A percentile compares a stretch with the other conserved stretches of the same genome.
Conservation (phyloP, 2,329 filamentous ascomycete genomes). For the Emydomyces testavorans region DNA sequence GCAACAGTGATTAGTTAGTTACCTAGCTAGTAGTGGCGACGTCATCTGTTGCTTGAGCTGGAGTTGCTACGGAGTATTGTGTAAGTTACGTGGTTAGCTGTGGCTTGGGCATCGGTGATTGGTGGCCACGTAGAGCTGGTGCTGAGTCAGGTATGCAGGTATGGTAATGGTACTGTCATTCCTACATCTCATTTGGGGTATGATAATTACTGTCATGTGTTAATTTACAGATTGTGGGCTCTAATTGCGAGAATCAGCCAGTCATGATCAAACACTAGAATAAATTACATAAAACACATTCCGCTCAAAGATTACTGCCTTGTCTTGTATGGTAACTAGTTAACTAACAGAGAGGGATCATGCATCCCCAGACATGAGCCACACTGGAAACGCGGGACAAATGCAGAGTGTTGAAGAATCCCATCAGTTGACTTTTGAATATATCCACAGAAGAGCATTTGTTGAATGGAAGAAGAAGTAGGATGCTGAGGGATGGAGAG, state of each 20-base stretch:
- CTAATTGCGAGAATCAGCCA: too few relatives aligned
- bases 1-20: too few relatives aligned
- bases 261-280: too few relatives aligned
- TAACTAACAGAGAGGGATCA: too few relatives aligned
- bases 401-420: background rate
- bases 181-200: background rate
- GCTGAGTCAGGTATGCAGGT: background rate
- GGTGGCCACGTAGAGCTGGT: background rate
- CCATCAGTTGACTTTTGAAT: background rate
- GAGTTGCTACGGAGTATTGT: too few relatives aligned
- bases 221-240: background rate
- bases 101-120: background rate
- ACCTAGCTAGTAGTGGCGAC: too few relatives aligned
- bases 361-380: background rate
- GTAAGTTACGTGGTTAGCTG: too few relatives aligned
- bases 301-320: background rate
- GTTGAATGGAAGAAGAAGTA: background rate
- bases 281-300: too few relatives aligned
- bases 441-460: too few relatives aligned
- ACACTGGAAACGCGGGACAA: background rate
- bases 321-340: background rate
- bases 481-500: background rate
- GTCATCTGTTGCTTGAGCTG: too few relatives aligned
- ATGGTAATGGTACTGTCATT: background rate
- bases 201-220: background rate